These are phyloP conservation scores for Prunus kanzakura DNA, from an alignment of 306 rosid species.

Conservation along the genomic window DNA sequence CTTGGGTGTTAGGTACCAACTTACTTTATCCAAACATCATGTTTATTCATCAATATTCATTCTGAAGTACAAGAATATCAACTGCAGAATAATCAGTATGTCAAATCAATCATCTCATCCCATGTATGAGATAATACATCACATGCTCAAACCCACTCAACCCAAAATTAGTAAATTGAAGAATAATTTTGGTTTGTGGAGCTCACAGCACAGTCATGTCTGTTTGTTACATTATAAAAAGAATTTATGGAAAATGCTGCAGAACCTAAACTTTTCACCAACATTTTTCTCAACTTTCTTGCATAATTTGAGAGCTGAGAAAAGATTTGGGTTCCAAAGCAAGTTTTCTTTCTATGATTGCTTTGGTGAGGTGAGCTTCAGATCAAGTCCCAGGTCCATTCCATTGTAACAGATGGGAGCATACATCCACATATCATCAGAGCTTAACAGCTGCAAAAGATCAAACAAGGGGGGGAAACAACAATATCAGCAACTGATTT, in stretches of 20 bases:
- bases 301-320: background rate
- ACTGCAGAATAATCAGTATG: background rate
- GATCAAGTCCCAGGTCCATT: conserved; percentile 72
- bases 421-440: conserved; percentile 90
- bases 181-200: background rate
- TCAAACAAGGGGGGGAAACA: conserved; percentile 15
- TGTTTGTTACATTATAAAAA: no score
- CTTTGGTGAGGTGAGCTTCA: conserved; percentile 39
- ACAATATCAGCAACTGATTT: background rate
- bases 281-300: background rate
- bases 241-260: background rate
- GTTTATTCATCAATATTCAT: background rate
- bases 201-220: background rate
- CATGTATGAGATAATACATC: background rate
- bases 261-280: background rate
- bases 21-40: background rate
- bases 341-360: conserved; percentile 26
- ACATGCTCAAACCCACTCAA: background rate
- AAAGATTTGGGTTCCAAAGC: background rate
- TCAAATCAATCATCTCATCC: background rate
- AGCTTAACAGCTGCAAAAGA: conserved; percentile 67
- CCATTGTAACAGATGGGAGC: conserved; percentile 96
- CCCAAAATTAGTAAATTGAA: background rate
- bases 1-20: background rate
- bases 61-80: background rate